Evolutionary conservation across 805 yeast genomes (phyloP), one percentile per base, ranked within the genome.

Genomic region (Wickerhamiella kurtzmanii): DNA sequence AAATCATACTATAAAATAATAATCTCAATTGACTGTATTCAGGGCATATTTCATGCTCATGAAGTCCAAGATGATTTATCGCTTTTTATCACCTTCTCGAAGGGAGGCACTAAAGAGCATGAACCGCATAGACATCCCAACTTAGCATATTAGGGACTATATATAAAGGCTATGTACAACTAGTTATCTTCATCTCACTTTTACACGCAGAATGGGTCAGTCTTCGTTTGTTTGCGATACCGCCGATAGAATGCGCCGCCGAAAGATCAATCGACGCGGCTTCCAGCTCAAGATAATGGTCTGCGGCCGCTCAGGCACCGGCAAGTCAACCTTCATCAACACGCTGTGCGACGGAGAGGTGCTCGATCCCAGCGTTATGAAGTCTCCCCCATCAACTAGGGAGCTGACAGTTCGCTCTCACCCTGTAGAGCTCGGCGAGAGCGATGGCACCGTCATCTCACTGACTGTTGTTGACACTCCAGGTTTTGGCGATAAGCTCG

Each of bases 401-500:
- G 55, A 55, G 8, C 44, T 56, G 45, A 44, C 43, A 21, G 48
- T 57, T 11, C 53, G 54, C 2, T 44, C 53, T 1, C 54, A 50
- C 35, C 43, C 45, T 16, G 51, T 54, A 49, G 73, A 77, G 48
- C 61, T 79, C 32, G 75, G 71, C 48, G 87, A 79, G 39, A 76
- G 72, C 20, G 75, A 74, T 41, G 72, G 76, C 4, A 64, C 75
- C 1, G 68, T 74, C 2, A 67, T 77, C 39, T 59, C 64, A 35
- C 65, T 84, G 49, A 77, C 77, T 49, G 72, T 81, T 19, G 75
- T 81, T 28, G 79, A 79, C 54, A 72, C 87, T 3, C 83, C 87
- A 13, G 92, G 92, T 0, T 79, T 81, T 58, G 94, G 89, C 35
- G 86, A 79, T 52, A 76, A 73, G 55, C 68, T 83, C 52, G 76